Base-by-base conservation (phyloP, 2,329 filamentous ascomycete genomes). In the Purpureocillium lavendulum region DNA sequence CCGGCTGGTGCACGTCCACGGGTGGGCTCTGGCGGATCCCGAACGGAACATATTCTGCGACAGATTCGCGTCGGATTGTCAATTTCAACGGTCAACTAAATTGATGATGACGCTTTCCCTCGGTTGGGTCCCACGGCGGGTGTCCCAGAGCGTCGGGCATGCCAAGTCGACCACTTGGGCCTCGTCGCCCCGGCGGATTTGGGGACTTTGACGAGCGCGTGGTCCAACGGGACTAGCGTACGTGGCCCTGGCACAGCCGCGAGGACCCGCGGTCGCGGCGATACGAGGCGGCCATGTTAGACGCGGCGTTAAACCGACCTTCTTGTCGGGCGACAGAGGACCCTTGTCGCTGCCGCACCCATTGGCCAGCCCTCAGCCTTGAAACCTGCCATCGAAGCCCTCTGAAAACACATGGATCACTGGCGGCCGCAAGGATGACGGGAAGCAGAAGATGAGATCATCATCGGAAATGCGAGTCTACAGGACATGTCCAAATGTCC, bases 221-320 rank as follows among this genome's bases (percentile, higher is more conserved):
- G 9, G 18, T n/a, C 33, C 34, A 28, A 26, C 6, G 21, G 30
- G 36, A 32, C 30, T 41, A 33, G 40, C 31, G 43, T 43, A 38
- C 43, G 38, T 39, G 41, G 41, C 21, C 41, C 43, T 43, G 43
- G 38, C 43, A 43, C 43, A 45, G 43, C 43, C 43, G 41, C 43
- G 38, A 33, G 24, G 26, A 17, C 24, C 34, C 14, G 24, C 34
- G 24, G 7, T 35, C 35, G 40, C 43, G 43, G 43, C 41, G 43
- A 45, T 45, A 45, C 41, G 41, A 41, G 39, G 31, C 36, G 38
- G 36, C 24, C 17, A 31, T 39, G 35, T 36, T 45, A 45, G 36
- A 43, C 43, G 43, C 43, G 43, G 41, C 35, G 41, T 45, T 39
- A 41, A 34, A 30, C 21, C 30, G 29, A 14, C 30, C 4, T 30